A percentile compares a stretch with the other conserved stretches of the same genome.
Conservation (phyloP, 106 monocot species). For the Allium sativum region DNA sequence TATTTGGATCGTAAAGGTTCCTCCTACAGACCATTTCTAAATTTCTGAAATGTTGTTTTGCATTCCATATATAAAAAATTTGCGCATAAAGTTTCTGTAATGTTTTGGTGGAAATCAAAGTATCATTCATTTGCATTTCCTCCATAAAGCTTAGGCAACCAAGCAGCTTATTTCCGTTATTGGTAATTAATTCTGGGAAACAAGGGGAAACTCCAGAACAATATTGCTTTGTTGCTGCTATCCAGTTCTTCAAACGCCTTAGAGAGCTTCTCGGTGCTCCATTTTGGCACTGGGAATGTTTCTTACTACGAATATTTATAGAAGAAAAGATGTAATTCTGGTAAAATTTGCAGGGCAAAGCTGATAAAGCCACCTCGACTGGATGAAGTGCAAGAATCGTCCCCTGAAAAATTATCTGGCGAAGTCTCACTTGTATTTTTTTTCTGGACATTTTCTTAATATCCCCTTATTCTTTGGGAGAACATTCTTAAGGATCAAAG, state of each 20-base stretch:
- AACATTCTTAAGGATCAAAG: not conserved
- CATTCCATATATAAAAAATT: no score
- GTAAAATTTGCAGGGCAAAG: constrained; percentile 50
- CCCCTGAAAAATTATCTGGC: not conserved
- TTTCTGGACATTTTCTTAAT: not conserved
- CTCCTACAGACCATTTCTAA: no score
- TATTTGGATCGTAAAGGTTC: no score
- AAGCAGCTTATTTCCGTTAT: no score
- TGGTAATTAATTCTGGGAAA: not conserved
- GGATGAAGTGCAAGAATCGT: not conserved
- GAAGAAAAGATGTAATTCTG: not conserved
- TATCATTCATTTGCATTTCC: not conserved
- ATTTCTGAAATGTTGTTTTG: no score
- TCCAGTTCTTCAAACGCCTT: constrained; percentile 52
- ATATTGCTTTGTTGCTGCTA: constrained; percentile 78
- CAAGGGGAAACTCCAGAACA: constrained; percentile 76
- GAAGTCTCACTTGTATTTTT: not conserved
- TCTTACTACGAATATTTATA: not conserved
- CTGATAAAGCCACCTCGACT: constrained; percentile 40
- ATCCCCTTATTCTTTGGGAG: not conserved
- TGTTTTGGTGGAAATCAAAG: no score
- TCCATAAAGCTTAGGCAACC: not conserved
- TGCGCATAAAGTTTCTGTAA: no score
- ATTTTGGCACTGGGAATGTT: constrained; percentile 75
- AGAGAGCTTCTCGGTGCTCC: constrained; percentile 72